Evolutionary conservation across 2,329 filamentous ascomycete species (phyloP).

Genomic region (Aspergillus caelatus): DNA sequence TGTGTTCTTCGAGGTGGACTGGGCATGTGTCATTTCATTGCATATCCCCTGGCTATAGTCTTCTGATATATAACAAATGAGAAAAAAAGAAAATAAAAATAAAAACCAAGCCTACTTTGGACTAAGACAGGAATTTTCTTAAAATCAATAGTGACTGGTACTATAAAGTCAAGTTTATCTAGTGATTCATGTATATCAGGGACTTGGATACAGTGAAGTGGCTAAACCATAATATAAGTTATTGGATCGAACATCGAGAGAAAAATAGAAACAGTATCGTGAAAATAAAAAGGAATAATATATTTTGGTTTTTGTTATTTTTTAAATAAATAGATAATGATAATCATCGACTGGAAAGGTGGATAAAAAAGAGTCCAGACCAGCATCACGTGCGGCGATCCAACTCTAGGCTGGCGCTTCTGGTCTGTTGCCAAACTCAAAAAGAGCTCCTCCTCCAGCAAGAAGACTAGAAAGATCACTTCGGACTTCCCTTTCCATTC

Average conservation of each 20-base stretch:
- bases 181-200: neutral
- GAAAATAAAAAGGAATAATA: neutral
- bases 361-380: slow-evolving; percentile 17
- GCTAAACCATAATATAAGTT: neutral
- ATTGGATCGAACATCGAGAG: neutral
- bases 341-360: no score
- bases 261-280: neutral
- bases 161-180: neutral
- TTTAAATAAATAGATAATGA: no score
- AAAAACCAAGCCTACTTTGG: neutral
- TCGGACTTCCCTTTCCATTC: slow-evolving; percentile 2
- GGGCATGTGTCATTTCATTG: neutral
- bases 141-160: neutral
- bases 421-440: slow-evolving; percentile 3
- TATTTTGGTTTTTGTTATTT: no score
- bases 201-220: neutral
- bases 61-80: neutral
- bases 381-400: slow-evolving; percentile 25
- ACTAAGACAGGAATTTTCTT: neutral
- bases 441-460: neutral
- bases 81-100: neutral
- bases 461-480: neutral
- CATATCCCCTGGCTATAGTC: neutral
- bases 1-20: neutral
- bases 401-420: slow-evolving; percentile 13